phyloP scores from a whole-genome alignment of 2,329 filamentous ascomycete species.

The Paradendryphiella salina region DNA sequence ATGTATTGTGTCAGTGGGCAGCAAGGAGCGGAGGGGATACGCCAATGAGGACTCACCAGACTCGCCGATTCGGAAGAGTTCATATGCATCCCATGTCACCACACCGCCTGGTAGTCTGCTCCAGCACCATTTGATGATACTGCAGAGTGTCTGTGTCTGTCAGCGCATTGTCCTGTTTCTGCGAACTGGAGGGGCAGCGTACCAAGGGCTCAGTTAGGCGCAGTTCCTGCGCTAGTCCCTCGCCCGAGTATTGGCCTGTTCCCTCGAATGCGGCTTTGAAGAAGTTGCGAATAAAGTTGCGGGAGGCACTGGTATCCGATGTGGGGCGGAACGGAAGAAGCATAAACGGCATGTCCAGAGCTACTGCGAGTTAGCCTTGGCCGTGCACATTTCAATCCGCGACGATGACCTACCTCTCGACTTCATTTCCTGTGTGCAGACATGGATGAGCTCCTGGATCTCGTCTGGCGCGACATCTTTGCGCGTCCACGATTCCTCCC shows the following conservation, averaged over 20 bases:
- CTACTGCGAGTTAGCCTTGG: constrained; percentile 53
- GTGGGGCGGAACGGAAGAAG: constrained; percentile 92
- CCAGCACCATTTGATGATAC: constrained; percentile 98
- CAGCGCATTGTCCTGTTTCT: constrained; percentile 12
- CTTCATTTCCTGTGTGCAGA: constrained; percentile 90
- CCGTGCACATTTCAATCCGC: neutral
- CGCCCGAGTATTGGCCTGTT: constrained; percentile 63
- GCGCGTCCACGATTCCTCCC: constrained; percentile 86
- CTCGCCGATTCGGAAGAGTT: constrained; percentile 93
- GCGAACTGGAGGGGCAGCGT: constrained; percentile 37
- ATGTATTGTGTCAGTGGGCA: constrained; percentile 23
- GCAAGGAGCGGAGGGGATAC: constrained; percentile 1
- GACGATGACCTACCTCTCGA: constrained; percentile 71
- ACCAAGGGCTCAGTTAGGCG: constrained; percentile 94
- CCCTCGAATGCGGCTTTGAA: constrained; percentile 71
- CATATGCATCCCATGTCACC: constrained; percentile 96
- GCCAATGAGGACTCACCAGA: constrained; percentile 62
- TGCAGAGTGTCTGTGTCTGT: constrained; percentile 74
- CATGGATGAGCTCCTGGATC: constrained; percentile 80
- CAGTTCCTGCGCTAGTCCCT: constrained; percentile 78
- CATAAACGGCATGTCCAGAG: constrained; percentile 87
- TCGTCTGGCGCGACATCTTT: constrained; percentile 84
- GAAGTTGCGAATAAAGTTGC: constrained; percentile 89
- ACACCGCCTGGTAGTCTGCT: constrained; percentile 86
- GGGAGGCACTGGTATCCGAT: constrained; percentile 86